phyloP scores from a whole-genome alignment of 805 yeast genomes.

The Lachancea dasiensis region DNA sequence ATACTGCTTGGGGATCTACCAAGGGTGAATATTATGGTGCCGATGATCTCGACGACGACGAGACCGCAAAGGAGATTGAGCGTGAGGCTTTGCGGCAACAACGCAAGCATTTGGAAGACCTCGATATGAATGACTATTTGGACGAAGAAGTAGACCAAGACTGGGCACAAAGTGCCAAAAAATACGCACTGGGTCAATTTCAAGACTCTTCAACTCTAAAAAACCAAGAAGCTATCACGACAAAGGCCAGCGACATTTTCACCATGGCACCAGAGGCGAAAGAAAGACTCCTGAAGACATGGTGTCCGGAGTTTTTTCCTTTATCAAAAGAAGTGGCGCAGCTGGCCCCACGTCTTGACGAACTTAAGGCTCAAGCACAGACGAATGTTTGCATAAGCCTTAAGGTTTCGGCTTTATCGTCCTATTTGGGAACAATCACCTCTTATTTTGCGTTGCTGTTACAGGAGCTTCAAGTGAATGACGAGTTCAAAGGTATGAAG shows the following conservation, averaged over 20 bases:
- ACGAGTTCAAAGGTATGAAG: conserved; percentile 58
- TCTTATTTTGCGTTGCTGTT: conserved; percentile 73
- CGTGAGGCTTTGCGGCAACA: conserved; percentile 85
- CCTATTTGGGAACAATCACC: conserved; percentile 72
- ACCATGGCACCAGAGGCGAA: conserved; percentile 50
- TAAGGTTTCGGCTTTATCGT: conserved; percentile 63
- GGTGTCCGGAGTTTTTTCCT: conserved; percentile 82
- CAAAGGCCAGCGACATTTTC: conserved; percentile 39
- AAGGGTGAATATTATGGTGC: conserved; percentile 48
- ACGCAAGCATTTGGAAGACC: conserved; percentile 67
- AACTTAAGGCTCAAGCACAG: conserved; percentile 28
- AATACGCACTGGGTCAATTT: conserved; percentile 39
- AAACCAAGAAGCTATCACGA: conserved; percentile 16
- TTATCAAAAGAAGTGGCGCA: conserved; percentile 53
- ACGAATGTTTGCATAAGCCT: conserved; percentile 38
- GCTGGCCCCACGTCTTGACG: conserved; percentile 39
- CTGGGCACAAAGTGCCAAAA: conserved; percentile 60
- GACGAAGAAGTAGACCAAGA: conserved; percentile 70
- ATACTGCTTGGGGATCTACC: conserved; percentile 44
- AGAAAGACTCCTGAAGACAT: conserved; percentile 46
- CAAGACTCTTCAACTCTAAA: conserved; percentile 20
- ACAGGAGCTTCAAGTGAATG: conserved; percentile 48
- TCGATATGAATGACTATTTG: conserved; percentile 66
- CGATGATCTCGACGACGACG: conserved; percentile 54
- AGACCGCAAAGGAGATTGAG: conserved; percentile 69